Conservation (phyloP, 2,329 filamentous ascomycete genomes). For the Pseudocercospora vitis region DNA sequence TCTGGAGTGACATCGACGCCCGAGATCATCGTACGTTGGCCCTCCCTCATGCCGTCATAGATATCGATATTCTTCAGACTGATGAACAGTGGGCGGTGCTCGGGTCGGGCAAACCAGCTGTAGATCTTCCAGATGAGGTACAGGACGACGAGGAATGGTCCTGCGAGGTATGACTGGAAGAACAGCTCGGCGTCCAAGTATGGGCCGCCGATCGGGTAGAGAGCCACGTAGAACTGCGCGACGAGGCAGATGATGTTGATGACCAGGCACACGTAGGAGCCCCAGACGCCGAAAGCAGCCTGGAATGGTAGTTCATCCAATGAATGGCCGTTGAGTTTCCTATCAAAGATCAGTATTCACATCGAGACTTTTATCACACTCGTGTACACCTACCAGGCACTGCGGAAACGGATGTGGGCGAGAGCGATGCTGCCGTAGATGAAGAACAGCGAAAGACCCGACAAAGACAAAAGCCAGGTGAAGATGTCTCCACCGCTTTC, state of each 20-base stretch:
- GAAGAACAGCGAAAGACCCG: conserved; percentile 70
- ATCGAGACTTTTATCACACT: not conserved
- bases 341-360: conserved; percentile 48
- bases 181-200: conserved; percentile 26
- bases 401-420: conserved; percentile 85
- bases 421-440: conserved; percentile 82
- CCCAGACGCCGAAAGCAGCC: conserved; percentile 43
- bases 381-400: conserved; percentile 50
- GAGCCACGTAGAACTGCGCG: conserved; percentile 45
- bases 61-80: conserved; percentile 39
- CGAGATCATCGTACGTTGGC: conserved; percentile 28
- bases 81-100: conserved; percentile 36
- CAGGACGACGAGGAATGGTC: conserved; percentile 33
- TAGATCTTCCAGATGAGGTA: conserved; percentile 37
- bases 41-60: conserved; percentile 41
- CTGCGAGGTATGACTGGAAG: conserved; percentile 36
- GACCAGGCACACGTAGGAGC: conserved; percentile 43
- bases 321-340: conserved; percentile 52
- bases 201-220: conserved; percentile 27
- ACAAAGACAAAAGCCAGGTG: conserved; percentile 73
- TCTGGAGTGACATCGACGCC: conserved; percentile 32
- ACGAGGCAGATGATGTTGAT: conserved; percentile 43
- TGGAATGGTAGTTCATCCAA: conserved; percentile 49
- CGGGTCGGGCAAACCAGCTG: conserved; percentile 29
- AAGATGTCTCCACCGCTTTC: conserved; percentile 65